phyloP scores from a whole-genome alignment of 345 rosid genomes.

The Arabis alpina region DNA sequence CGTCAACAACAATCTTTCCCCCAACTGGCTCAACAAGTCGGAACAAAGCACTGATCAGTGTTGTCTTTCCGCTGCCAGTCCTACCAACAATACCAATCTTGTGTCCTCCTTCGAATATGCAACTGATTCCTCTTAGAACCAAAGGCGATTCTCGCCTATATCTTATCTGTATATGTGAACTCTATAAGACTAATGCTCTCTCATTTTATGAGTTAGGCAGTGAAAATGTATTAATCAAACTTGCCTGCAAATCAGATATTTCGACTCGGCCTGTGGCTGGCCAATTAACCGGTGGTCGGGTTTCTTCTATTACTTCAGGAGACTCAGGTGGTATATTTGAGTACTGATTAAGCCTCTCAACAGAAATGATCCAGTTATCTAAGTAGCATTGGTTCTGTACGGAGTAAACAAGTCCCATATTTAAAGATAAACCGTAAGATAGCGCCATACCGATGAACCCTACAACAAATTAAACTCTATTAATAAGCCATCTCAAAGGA shows the following conservation, averaged over 20 bases:
- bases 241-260: slow-evolving; percentile 77
- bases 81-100: slow-evolving; percentile 95
- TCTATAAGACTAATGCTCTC: not conserved
- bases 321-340: slow-evolving; percentile 89
- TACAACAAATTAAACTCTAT: slow-evolving; percentile 33
- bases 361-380: slow-evolving; percentile 88
- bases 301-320: slow-evolving; percentile 76
- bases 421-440: slow-evolving; percentile 91
- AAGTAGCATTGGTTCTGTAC: slow-evolving; percentile 89
- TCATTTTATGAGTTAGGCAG: not conserved
- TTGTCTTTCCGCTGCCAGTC: slow-evolving; percentile 96
- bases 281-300: slow-evolving; percentile 76
- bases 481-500: not conserved
- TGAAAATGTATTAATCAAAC: slow-evolving; percentile 6
- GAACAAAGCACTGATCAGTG: slow-evolving; percentile 85
- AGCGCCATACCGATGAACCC: slow-evolving; percentile 98
- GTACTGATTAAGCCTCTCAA: slow-evolving; percentile 94
- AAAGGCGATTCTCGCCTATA: slow-evolving; percentile 72
- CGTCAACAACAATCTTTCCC: slow-evolving; percentile 84
- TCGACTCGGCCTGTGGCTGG: slow-evolving; percentile 85
- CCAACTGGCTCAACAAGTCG: slow-evolving; percentile 89
- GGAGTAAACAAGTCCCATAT: slow-evolving; percentile 68
- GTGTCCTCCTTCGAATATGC: slow-evolving; percentile 86
- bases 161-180: slow-evolving; percentile 58
- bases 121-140: slow-evolving; percentile 81